Base-by-base conservation (phyloP, 306 rosid genomes). In the Trifolium fragiferum region DNA sequence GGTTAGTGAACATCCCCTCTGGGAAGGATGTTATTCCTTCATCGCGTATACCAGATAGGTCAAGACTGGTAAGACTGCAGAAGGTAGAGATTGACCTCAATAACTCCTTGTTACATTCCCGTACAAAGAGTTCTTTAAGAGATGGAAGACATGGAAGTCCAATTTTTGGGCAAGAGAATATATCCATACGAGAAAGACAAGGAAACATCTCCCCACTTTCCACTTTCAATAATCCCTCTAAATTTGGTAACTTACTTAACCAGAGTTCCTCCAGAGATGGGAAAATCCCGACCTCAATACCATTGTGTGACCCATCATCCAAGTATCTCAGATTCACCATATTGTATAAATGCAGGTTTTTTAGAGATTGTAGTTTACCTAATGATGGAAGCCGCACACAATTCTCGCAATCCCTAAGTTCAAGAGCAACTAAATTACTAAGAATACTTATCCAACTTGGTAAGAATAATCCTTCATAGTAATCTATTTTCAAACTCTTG, bases 141-240 rank as follows among this genome's bases (percentile, higher is more conserved):
- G 35, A 44, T 4, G 60, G 77, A 60, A 73, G 68, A 23, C 14
- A 73, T n/a, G 68, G 68, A 30, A 40, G 35, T 41, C 8, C 40
- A 35, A 73, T 46, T n/a, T 59, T 44, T 16, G 12, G 13, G 68
- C 76, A 72, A 5, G 0, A 0, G 0, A 0, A 0, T 12, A 72
- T 41, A 1, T 0, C 8, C n/a, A 72, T 14, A 0, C 10, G 0
- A 72, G 67, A 57, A 58, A 72, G 76, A 72, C 43, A 55, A 55
- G 10, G 54, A 18, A 55, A 55, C 38, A 38, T 21, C 23, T 71
- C 51, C 10, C 3, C 23, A 30, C 35, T 60, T 60, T 60, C 70
- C 46, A 43, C 30, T 72, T 72, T 72, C 68, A 58, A 43, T 57
- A 72, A n/a, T 2, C 16, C 1, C 27, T 57, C 11, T 8, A 72